Base-by-base conservation (phyloP, 1,284 basidiomycete species). In the Ceratorhiza oryzae-sativae region DNA sequence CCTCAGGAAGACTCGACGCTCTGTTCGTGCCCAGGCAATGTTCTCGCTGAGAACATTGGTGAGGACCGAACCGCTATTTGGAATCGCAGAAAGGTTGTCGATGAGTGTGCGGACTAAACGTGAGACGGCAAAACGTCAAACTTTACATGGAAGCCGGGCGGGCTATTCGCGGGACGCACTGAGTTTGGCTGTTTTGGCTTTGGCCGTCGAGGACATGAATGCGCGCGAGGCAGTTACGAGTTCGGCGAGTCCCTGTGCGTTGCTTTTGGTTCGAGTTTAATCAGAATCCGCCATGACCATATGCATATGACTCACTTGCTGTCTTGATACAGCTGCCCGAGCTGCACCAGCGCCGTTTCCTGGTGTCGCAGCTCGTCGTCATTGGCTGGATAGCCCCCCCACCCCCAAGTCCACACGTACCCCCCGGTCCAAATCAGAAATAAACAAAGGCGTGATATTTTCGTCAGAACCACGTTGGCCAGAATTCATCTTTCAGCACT, bases 141-240 rank as follows among this genome's bases (percentile, higher is more conserved):
- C 10, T 45, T 46, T 56, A 45, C 32, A 15, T 63, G 23, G 12
- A 42, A 27, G 10, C 10, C 32, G 10, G 18, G 20, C 25, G n/a
- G n/a, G n/a, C n/a, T n/a, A n/a, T n/a, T n/a, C n/a, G 51, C n/a
- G 25, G 23, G 18, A 84, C 91, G 75, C 75, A 95, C 94, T 95
- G 75, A 98, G 88, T 83, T 98, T 98, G 1, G 97, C 96, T 0
- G 97, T 98, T 83, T 99, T 99, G 8, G 97, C 97, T 81, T 99
- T 99, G 30, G 97, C 96, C 1, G 95, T 95, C 15, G 92, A 91
- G 0, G 93, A 91, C 89, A 98, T 95, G 83, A 97, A 97, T 0
- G 90, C 87, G 68, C 95, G 85, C 0, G 94, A 97, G 36, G 91
- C 86, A 0, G 89, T 91, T 70, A 98, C 93, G 13, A 97, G 90